A percentile compares a stretch with the other conserved stretches of the same genome.
These are phyloP conservation scores for Rhizopus arrhizus DNA, from an alignment of 371 early-diverging fungal species.

Conservation along the genomic window DNA sequence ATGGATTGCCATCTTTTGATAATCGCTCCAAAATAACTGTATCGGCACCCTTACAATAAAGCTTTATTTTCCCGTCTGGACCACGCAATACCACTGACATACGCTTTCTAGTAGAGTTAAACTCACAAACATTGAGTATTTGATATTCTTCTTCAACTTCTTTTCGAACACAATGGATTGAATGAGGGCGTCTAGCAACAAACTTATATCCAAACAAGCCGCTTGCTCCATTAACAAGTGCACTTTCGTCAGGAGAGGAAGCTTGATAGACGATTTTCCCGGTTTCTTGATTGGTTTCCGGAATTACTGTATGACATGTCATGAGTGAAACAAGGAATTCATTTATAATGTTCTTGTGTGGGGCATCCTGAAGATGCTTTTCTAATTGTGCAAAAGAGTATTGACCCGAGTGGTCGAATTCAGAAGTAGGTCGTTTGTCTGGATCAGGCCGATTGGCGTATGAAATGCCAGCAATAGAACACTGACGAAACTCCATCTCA, in stretches of 20 bases:
- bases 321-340: conserved; percentile 82
- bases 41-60: conserved; percentile 98
- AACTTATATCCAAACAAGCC: conserved; percentile 66
- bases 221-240: conserved; percentile 82
- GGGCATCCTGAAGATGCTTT: conserved; percentile 56
- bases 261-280: conserved; percentile 81
- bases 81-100: conserved; percentile 90
- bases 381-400: conserved; percentile 68
- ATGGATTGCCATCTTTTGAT: conserved; percentile 62
- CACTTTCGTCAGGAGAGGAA: conserved; percentile 90
- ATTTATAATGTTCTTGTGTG: conserved; percentile 55
- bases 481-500: conserved; percentile 92
- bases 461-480: conserved; percentile 75
- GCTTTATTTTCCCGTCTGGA: conserved; percentile 86
- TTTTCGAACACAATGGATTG: conserved; percentile 73
- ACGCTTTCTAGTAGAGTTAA: conserved; percentile 95
- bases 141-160: conserved; percentile 72
- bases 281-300: conserved; percentile 63
- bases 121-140: conserved; percentile 93
- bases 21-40: conserved; percentile 96
- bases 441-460: conserved; percentile 72
- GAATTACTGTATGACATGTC: conserved; percentile 98
- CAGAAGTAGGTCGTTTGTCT: conserved; percentile 46
- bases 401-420: conserved; percentile 39
- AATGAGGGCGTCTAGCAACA: conserved; percentile 83